Percentiles rank a stretch among this genome's conserved stretches.
Evolutionary conservation across 179 eudicot genomes (phyloP).

Genomic region (Vitellaria paradoxa): DNA sequence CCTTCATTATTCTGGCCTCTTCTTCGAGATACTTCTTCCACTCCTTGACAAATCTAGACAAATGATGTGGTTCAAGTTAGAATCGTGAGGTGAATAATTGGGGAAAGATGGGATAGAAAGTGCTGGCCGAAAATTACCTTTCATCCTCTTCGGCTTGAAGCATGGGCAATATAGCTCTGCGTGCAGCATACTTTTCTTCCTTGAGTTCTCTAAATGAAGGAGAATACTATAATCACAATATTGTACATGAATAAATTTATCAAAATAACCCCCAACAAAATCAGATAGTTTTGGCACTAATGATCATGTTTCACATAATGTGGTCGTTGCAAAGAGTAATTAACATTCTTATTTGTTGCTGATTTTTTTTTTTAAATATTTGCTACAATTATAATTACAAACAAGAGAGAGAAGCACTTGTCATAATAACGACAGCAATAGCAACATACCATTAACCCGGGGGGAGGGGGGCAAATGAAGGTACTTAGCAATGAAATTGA

Average conservation of each 20-base stretch:
- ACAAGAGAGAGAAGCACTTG: too few species aligned
- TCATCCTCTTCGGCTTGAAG: conserved; percentile 94
- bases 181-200: conserved; percentile 84
- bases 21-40: conserved; percentile 88
- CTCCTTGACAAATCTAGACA: conserved; percentile 80
- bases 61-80: neutral
- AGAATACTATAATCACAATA: neutral
- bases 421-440: too few species aligned
- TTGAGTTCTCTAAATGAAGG: conserved; percentile 50
- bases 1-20: conserved; percentile 95
- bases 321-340: too few species aligned
- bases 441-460: too few species aligned
- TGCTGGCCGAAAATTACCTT: conserved; percentile 36
- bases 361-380: too few species aligned
- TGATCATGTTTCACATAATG: neutral
- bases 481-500: too few species aligned
- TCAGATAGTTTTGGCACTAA: neutral
- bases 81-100: neutral
- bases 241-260: neutral
- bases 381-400: too few species aligned
- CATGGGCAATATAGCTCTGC: conserved; percentile 71
- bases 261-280: neutral
- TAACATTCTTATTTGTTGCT: too few species aligned
- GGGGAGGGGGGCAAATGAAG: too few species aligned
- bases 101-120: neutral